These are phyloP conservation scores for Stachybotrys chartarum DNA, from an alignment of 2,329 filamentous ascomycete species.

Conservation along the genomic window DNA sequence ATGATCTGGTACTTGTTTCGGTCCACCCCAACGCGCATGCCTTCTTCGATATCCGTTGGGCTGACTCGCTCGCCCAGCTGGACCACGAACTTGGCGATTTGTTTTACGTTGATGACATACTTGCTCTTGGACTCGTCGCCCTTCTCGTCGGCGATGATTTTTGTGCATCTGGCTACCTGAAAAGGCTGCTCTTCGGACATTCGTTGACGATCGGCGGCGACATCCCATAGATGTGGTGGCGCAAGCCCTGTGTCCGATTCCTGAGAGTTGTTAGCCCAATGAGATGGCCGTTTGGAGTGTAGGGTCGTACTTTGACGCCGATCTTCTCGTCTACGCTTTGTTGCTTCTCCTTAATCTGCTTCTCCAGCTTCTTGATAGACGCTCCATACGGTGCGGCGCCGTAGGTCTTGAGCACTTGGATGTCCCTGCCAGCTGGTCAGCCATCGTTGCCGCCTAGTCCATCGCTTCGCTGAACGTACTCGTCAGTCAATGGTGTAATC, in stretches of 20 bases:
- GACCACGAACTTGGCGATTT: constrained; percentile 99
- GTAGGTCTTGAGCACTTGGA: constrained; percentile 98
- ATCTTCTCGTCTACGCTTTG: constrained; percentile 99
- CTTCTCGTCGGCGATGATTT: constrained; percentile 97
- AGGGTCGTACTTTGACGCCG: constrained; percentile 59
- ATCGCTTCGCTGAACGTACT: constrained; percentile 46
- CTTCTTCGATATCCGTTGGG: constrained; percentile 98
- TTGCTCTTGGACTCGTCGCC: constrained; percentile 94
- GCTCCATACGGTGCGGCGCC: constrained; percentile 93
- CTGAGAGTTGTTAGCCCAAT: constrained; percentile 34
- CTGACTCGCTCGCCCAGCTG: constrained; percentile 95
- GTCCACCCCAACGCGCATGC: constrained; percentile 97
- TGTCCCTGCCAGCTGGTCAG: constrained; percentile 61
- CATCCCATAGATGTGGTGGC: constrained; percentile 97
- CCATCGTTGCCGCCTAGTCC: background rate
- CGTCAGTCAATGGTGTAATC: constrained; percentile 93
- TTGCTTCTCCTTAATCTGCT: constrained; percentile 99
- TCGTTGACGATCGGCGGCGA: constrained; percentile 93
- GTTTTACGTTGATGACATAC: constrained; percentile 99
- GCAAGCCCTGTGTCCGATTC: constrained; percentile 98
- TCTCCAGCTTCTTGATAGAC: constrained; percentile 93
- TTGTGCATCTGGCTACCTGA: constrained; percentile 95
- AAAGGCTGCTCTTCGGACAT: constrained; percentile 98
- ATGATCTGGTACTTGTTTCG: constrained; percentile 99
- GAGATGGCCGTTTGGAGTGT: background rate